phyloP scores from a whole-genome alignment of 306 rosid species.

The Hippophae gyantsensis region DNA sequence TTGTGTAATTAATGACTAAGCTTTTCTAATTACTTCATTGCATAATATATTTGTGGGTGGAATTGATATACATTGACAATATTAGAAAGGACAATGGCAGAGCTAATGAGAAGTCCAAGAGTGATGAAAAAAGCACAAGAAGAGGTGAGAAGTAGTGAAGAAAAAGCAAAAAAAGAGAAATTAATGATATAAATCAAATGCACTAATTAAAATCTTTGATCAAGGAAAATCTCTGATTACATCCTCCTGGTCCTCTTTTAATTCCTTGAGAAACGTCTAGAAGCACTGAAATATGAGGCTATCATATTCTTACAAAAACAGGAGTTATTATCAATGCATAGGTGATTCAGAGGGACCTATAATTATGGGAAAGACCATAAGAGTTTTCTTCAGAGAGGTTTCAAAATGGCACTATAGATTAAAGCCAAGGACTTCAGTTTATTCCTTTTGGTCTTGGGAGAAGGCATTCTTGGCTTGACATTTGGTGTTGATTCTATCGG shows the following conservation, averaged over 20 bases:
- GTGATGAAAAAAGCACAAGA: conserved; percentile 46
- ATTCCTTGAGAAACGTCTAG: conserved; percentile 25
- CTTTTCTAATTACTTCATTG: neutral
- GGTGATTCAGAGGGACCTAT: conserved; percentile 39
- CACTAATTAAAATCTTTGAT: conserved; percentile 32
- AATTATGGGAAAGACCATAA: conserved; percentile 24
- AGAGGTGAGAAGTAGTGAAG: conserved; percentile 47
- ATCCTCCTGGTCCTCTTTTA: conserved; percentile 30
- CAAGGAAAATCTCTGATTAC: conserved; percentile 45
- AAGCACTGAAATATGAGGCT: conserved; percentile 23
- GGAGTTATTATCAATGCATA: conserved; percentile 27
- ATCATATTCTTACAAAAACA: conserved; percentile 29
- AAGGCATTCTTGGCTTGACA: conserved; percentile 21
- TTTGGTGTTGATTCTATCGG: conserved; percentile 16
- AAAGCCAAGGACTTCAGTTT: conserved; percentile 19
- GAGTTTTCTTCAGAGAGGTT: conserved; percentile 39
- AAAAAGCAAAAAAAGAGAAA: conserved; percentile 24
- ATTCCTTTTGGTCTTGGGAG: conserved; percentile 29
- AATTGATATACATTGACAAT: conserved; percentile 15
- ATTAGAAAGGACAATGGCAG: conserved; percentile 44
- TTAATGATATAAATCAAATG: conserved; percentile 33
- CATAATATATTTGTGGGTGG: conserved; percentile 50
- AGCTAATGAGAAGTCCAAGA: conserved; percentile 30
- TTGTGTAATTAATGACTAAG: too few species aligned
- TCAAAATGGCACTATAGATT: neutral